Base-by-base conservation (phyloP, 108 stramenopile species). In the Cyclotella cryptica region DNA sequence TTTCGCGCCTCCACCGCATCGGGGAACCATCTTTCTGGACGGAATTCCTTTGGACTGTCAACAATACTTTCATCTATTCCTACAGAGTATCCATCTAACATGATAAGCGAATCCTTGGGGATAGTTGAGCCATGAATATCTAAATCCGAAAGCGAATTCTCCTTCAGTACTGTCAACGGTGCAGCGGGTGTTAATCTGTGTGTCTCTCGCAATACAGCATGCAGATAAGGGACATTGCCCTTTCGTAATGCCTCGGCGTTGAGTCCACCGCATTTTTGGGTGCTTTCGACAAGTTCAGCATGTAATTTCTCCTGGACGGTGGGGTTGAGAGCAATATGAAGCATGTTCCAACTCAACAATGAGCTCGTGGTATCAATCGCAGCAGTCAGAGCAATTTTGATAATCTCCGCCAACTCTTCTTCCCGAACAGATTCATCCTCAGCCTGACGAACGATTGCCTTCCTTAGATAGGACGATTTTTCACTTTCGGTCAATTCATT, bases 301-400 rank as follows among this genome's bases (percentile, higher is more conserved):
- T 77, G 54, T 30, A 77, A 15, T 14, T 59, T 69, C 42, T 77
- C 69, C 60, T 77, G 75, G 8, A 58, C 39, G 21, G 59, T 69
- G 22, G 68, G 75, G 43, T 77, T 77, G 41, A 77, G 69, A 45
- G 75, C 75, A 22, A 77, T 46, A 43, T 77, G 75, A 29, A 77
- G n/a, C 14, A 77, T 51, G 21, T 78, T 79, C 81, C 81, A 83
- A 14, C 58, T 35, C 47, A 65, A 29, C 11, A 77, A 41, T 15
- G 68, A 68, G 27, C 65, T 66, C 40, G 81, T 83, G 4, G 81
- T 83, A 57, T 83, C 81, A 24, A 83, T 62, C 7, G 69, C 70
- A 19, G 77, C 81, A 39, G 35, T 29, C 12, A 83, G 45, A 1
- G 62, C 35, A 24, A 66, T 41, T n/a, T 45, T 53, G 44, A 62